A percentile compares a stretch with the other conserved stretches of the same genome.
phyloP scores from a whole-genome alignment of 768 basidiomycete genomes.

The Lactarius hatsudake region DNA sequence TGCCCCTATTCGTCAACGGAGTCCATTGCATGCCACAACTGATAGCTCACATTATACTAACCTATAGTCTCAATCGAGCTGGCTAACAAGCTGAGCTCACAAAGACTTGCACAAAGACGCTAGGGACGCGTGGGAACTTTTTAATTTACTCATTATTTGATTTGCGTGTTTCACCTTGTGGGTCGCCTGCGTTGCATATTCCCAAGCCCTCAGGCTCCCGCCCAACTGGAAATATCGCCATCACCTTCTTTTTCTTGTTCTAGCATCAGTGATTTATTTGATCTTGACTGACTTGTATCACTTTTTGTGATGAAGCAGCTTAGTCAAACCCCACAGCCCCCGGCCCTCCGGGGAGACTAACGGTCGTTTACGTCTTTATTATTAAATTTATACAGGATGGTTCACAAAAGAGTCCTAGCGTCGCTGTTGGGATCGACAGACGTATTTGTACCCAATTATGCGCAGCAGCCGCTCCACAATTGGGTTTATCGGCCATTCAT shows the following conservation, averaged over 20 bases:
- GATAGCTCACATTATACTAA: background rate
- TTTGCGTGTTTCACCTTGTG: too few relatives aligned
- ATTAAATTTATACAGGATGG: too few relatives aligned
- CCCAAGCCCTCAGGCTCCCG: background rate
- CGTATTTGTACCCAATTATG: background rate
- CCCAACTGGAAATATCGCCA: background rate
- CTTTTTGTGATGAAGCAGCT: background rate
- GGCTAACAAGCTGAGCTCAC: too few relatives aligned
- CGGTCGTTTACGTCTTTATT: background rate
- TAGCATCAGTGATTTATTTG: background rate
- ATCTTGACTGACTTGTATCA: background rate
- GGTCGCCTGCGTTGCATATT: too few relatives aligned
- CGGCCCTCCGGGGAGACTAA: background rate
- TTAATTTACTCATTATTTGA: too few relatives aligned
- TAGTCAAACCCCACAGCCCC: background rate
- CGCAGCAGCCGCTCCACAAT: background rate
- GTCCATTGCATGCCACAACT: background rate
- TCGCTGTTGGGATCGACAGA: background rate
- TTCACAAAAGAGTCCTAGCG: background rate
- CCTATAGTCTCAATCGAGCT: too few relatives aligned
- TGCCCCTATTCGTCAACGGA: background rate
- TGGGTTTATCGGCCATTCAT: background rate
- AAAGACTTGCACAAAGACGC: too few relatives aligned
- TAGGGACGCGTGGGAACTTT: too few relatives aligned
- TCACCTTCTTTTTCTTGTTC: background rate